Conservation (phyloP, 805 yeast species). For the Ogataea pini region DNA sequence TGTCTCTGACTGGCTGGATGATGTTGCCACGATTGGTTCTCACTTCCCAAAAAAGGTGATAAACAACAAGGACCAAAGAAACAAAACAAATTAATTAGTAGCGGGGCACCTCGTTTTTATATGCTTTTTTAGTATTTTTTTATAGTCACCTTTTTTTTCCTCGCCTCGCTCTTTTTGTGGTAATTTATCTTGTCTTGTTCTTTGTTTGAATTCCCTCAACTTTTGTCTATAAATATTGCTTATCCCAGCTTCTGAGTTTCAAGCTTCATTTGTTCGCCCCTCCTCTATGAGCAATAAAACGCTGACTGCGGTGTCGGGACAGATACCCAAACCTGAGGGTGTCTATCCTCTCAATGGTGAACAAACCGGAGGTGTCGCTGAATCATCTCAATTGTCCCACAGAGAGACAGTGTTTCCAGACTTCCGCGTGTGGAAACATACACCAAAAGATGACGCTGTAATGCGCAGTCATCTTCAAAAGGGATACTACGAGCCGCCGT, state of each 20-base stretch:
- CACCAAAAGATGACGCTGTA: slow-evolving; percentile 51
- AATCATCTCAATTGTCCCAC: neutral
- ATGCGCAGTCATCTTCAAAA: slow-evolving; percentile 61
- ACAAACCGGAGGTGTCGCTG: slow-evolving; percentile 5
- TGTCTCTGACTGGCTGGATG: neutral
- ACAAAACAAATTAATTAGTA: neutral
- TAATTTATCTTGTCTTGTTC: neutral
- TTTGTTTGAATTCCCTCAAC: neutral
- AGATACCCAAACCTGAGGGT: slow-evolving; percentile 30
- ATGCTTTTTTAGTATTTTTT: slow-evolving; percentile 1
- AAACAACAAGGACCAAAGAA: slow-evolving; percentile 3
- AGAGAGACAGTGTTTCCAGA: slow-evolving; percentile 56
- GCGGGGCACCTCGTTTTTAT: neutral
- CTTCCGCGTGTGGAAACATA: slow-evolving; percentile 69
- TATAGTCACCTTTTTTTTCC: neutral
- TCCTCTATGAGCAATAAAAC: slow-evolving; percentile 12
- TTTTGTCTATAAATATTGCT: neutral
- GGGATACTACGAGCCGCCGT: slow-evolving; percentile 68
- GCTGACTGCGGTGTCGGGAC: slow-evolving; percentile 19
- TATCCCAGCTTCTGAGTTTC: no score
- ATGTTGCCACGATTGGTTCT: neutral
- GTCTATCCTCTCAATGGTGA: slow-evolving; percentile 36
- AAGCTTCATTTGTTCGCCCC: no score
- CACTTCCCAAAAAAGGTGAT: neutral
- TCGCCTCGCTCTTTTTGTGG: neutral